Evolutionary conservation across 495 filamentous ascomycete genomes (phyloP), one percentile per base, ranked within the genome.

Genomic region (Penicillium malachiteum): DNA sequence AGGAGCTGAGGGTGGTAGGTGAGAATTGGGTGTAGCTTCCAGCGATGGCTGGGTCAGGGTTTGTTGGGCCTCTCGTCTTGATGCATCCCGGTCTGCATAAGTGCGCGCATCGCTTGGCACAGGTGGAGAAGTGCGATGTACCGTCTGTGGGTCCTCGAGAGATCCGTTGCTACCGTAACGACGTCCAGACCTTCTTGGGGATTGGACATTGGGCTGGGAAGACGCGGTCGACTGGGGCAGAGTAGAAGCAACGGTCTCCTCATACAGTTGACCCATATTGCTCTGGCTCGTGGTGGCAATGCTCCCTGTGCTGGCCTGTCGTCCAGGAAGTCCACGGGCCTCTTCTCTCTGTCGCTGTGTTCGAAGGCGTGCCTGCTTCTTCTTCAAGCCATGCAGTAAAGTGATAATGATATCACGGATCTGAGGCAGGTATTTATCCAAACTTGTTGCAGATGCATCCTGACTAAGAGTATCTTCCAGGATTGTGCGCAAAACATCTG

Each of bases 351-450:
- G 79, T 57, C 89, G 87, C 47, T 87, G 89, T 60, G 93, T 91
- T 32, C 94, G 83, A 60, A 98, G 69, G 57, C 88, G 89, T 54
- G 92, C 90, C 62, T 98, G 94, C 72, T 98, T 98, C 69, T 92
- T 84, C 73, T 98, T 98, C 35, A 98, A 71, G 3, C 94, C 94
- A 69, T 97, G 92, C 9, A 98, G 83, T 10, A 98, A 82, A 63
- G 93, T 96, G 64, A 98, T 97, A 65, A 98, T 98, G 56, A 98
- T 98, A 69, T 98, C 94, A 57, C 94, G 85, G 58, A 97, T 97
- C 26, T 85, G 86, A 0, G 94, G 94, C 31, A 98, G 79, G 69
- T 92, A 97, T 58, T 85, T 85, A 63, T 98, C 94, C 46, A 98
- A 79, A 64, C 92, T 96, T 63, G 92, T 86, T 32, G 90, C 82